These are phyloP conservation scores for Bimuria novae-zelandiae DNA, from an alignment of 2,329 filamentous ascomycete genomes.

Conservation along the genomic window DNA sequence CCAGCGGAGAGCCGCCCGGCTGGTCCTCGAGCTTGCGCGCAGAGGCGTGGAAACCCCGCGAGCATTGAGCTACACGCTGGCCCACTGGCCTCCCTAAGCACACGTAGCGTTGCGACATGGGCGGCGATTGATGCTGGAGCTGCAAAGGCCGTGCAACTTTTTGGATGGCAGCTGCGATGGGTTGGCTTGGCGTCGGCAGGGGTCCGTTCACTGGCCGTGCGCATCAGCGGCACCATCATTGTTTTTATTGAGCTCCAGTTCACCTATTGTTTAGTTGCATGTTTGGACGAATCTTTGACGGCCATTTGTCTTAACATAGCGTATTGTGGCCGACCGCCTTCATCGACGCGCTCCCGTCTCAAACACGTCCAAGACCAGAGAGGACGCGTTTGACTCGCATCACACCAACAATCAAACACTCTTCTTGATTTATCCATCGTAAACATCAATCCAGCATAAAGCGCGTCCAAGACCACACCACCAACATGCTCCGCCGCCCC, in stretches of 20 bases:
- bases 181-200: slow-evolving; percentile 34
- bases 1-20: slow-evolving; percentile 16
- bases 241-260: background rate
- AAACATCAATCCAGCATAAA: too few species aligned
- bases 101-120: slow-evolving; percentile 43
- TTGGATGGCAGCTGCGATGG: slow-evolving; percentile 20
- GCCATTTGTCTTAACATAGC: too few species aligned
- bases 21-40: slow-evolving; percentile 30
- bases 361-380: too few species aligned
- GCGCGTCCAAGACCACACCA: too few species aligned
- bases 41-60: slow-evolving; percentile 34
- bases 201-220: slow-evolving; percentile 14
- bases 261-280: background rate
- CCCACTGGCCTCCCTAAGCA: slow-evolving; percentile 34
- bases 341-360: background rate
- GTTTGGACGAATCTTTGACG: too few species aligned
- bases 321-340: too few species aligned
- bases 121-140: slow-evolving; percentile 22
- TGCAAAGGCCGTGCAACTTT: slow-evolving; percentile 30
- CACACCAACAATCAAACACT: too few species aligned
- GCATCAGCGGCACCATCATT: background rate
- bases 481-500: slow-evolving; percentile 66
- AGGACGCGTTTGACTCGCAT: too few species aligned
- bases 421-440: too few species aligned
- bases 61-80: slow-evolving; percentile 24